Conservation (phyloP, 2,329 filamentous ascomycete genomes). For the Pyrenophora seminiperda region DNA sequence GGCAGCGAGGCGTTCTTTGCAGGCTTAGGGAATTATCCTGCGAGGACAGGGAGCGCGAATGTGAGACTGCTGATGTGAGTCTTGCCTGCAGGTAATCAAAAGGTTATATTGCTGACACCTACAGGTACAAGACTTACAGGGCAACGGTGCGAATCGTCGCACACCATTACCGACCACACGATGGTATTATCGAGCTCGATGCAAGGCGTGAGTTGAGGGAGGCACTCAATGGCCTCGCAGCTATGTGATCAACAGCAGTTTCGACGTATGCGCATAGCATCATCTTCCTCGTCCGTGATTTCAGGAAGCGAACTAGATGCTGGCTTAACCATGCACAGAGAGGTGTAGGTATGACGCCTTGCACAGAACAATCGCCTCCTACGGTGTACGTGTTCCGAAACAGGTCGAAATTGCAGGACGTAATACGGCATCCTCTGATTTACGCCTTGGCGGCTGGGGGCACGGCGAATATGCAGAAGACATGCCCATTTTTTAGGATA, state of each 20-base stretch:
- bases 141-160: constrained; percentile 50
- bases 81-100: neutral
- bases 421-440: too few relatives aligned
- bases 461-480: neutral
- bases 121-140: constrained; percentile 54
- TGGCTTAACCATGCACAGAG: neutral
- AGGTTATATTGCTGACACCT: constrained; percentile 9
- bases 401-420: too few relatives aligned
- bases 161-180: constrained; percentile 52
- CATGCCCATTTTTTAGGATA: too few relatives aligned
- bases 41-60: constrained; percentile 35
- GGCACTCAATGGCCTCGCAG: constrained; percentile 47
- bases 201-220: constrained; percentile 50
- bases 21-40: constrained; percentile 50
- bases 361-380: too few relatives aligned
- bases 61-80: constrained; percentile 52
- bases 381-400: too few relatives aligned
- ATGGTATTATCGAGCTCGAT: constrained; percentile 49
- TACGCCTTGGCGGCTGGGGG: neutral
- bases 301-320: constrained; percentile 1
- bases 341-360: neutral
- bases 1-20: constrained; percentile 51
- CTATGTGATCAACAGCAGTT: constrained; percentile 14
- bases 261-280: neutral
- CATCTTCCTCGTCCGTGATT: neutral